phyloP scores from a whole-genome alignment of 345 rosid genomes.

The Eucalyptus fibrosa region DNA sequence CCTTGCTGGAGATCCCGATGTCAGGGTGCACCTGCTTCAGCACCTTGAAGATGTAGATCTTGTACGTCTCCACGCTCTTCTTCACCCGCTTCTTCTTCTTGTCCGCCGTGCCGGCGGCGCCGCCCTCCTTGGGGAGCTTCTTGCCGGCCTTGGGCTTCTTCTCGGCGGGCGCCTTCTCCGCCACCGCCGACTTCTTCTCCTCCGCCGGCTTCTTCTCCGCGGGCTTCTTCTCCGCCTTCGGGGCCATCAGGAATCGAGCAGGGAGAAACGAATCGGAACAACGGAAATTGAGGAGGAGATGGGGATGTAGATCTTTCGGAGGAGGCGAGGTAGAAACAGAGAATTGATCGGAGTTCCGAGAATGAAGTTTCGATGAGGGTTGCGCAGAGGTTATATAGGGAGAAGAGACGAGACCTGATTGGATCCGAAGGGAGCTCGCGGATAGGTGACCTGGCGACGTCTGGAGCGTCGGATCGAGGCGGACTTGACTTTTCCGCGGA shows the following conservation, averaged over 20 bases:
- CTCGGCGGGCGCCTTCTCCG: conserved; percentile 64
- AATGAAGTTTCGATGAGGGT: rapidly evolving
- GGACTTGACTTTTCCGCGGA: neutral
- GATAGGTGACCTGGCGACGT: neutral
- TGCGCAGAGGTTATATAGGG: neutral
- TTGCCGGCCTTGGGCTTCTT: conserved; percentile 79
- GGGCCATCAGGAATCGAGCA: conserved; percentile 13
- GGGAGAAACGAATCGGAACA: neutral
- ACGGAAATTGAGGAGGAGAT: rapidly evolving
- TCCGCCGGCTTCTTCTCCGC: conserved; percentile 37
- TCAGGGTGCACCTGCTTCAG: conserved; percentile 5
- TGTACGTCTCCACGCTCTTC: conserved; percentile 67
- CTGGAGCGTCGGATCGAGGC: neutral
- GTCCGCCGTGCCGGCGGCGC: conserved; percentile 18
- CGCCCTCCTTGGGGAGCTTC: conserved; percentile 65
- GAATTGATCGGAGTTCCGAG: rapidly evolving
- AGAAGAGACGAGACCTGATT: neutral
- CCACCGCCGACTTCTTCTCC: conserved; percentile 44
- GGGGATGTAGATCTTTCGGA: rapidly evolving
- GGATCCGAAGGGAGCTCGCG: neutral
- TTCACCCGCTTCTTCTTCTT: conserved; percentile 52
- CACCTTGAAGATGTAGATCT: conserved; percentile 58
- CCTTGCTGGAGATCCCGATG: conserved; percentile 23
- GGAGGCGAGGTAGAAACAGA: rapidly evolving
- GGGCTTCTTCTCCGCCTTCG: conserved; percentile 66